Conservation (phyloP, 176 grass and related monocot species). For the Pharus latifolius region DNA sequence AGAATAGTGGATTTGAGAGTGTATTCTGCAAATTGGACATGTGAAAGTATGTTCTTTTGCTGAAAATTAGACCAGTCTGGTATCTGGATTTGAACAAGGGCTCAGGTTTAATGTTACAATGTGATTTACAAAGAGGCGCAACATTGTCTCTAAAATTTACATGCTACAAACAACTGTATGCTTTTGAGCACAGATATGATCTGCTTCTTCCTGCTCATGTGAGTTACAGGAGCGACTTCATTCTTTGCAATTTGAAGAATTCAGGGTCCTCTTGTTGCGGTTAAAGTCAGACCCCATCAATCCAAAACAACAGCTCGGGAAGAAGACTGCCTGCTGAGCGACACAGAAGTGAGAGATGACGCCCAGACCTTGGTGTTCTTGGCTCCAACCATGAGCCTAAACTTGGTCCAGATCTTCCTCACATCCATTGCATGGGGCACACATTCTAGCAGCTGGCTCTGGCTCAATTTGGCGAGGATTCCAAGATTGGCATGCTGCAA, state of each 20-base stretch:
- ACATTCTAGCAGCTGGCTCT: slow-evolving; percentile 58
- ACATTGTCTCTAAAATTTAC: slow-evolving; percentile 43
- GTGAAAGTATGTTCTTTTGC: slow-evolving; percentile 1
- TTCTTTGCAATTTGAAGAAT: slow-evolving; percentile 10
- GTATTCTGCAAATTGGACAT: not conserved
- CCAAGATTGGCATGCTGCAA: slow-evolving; percentile 43
- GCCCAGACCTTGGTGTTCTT: slow-evolving; percentile 52
- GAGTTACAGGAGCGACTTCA: slow-evolving; percentile 29
- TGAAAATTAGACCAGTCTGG: not conserved
- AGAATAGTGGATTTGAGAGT: not conserved
- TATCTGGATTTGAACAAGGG: not conserved
- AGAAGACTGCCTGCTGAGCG: slow-evolving; percentile 40
- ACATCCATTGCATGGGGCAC: slow-evolving; percentile 52
- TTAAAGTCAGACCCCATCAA: slow-evolving; percentile 10
- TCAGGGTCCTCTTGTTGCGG: not conserved
- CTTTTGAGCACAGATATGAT: slow-evolving; percentile 7
- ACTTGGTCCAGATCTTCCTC: slow-evolving; percentile 67
- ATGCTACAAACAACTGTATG: slow-evolving; percentile 40
- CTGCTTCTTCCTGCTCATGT: slow-evolving; percentile 27
- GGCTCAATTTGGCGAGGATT: slow-evolving; percentile 49
- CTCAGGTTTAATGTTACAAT: slow-evolving; percentile 25
- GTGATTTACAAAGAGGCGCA: slow-evolving; percentile 40
- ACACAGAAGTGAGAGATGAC: slow-evolving; percentile 51
- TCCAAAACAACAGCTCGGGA: slow-evolving; percentile 21
- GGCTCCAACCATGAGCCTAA: slow-evolving; percentile 40